Evolutionary conservation across 73 alveolate species (phyloP).

Genomic region (Effrenium voratum): DNA sequence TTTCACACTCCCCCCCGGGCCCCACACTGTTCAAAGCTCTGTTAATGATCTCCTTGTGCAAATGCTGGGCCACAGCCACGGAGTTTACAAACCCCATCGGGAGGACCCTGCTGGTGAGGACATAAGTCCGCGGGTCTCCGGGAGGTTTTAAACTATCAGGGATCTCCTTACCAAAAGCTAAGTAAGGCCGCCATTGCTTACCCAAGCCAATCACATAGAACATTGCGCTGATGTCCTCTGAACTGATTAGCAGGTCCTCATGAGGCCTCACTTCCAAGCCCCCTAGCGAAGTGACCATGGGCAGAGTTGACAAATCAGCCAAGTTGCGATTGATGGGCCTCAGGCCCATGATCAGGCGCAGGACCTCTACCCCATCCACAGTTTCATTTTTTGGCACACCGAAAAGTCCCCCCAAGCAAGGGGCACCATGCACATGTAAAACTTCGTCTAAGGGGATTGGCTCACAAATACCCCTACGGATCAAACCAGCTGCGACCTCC

Average conservation of each 20-base stretch:
- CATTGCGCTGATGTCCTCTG: conserved; percentile 47
- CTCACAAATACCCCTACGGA: conserved; percentile 4
- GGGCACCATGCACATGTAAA: background rate
- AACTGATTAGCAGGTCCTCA: background rate
- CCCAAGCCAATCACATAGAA: conserved; percentile 1
- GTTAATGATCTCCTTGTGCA: conserved; percentile 9
- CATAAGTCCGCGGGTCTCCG: background rate
- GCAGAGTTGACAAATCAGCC: conserved; percentile 5
- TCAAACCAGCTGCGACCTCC: background rate
- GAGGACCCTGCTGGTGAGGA: background rate
- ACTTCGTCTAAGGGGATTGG: background rate
- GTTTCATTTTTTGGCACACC: conserved; percentile 27
- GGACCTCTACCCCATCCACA: background rate
- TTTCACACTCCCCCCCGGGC: background rate
- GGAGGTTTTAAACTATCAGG: background rate
- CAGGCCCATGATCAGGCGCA: conserved; percentile 34
- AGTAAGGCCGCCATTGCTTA: background rate
- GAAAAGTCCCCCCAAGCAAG: conserved; percentile 18
- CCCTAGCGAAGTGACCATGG: background rate
- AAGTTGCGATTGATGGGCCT: conserved; percentile 7
- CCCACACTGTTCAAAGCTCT: background rate
- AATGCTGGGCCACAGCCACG: background rate
- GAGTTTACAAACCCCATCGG: conserved; percentile 3
- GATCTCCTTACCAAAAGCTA: conserved; percentile 13
- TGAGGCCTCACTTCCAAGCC: background rate